Evolutionary conservation across 176 grass and related monocot species (phyloP).

Genomic region (Cenchrus purpureus): DNA sequence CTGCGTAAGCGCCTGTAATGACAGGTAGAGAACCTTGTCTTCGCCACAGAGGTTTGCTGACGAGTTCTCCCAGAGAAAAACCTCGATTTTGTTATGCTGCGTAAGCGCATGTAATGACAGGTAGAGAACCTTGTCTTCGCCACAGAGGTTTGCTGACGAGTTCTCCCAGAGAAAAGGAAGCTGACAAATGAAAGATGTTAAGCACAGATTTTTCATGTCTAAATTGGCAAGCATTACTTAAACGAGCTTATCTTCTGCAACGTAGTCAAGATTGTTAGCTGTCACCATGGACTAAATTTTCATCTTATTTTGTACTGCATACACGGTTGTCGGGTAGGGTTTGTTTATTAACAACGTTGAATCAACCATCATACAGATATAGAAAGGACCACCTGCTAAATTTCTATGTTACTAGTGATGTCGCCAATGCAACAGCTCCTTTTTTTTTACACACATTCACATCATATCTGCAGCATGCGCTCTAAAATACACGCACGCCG

Average conservation of each 20-base stretch:
- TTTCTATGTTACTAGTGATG: neutral
- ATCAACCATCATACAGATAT: neutral
- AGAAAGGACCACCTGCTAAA: neutral
- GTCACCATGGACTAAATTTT: neutral
- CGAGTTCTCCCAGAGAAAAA: neutral
- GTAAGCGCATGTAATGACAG: neutral
- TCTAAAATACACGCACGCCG: neutral
- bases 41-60: neutral
- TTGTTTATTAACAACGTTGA: neutral
- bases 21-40: neutral
- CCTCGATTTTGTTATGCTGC: neutral
- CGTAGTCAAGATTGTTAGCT: neutral
- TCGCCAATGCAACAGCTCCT: neutral
- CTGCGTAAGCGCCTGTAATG: neutral
- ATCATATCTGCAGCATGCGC: neutral
- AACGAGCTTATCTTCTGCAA: neutral
- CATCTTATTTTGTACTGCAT: neutral
- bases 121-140: neutral
- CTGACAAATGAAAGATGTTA: neutral
- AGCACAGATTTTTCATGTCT: neutral
- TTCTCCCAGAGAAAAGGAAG: neutral
- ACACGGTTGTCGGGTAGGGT: neutral
- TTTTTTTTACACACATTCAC: neutral
- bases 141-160: neutral
- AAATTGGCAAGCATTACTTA: neutral